Base-by-base conservation (phyloP, 768 basidiomycete genomes). In the Aureoboletus auriporus region DNA sequence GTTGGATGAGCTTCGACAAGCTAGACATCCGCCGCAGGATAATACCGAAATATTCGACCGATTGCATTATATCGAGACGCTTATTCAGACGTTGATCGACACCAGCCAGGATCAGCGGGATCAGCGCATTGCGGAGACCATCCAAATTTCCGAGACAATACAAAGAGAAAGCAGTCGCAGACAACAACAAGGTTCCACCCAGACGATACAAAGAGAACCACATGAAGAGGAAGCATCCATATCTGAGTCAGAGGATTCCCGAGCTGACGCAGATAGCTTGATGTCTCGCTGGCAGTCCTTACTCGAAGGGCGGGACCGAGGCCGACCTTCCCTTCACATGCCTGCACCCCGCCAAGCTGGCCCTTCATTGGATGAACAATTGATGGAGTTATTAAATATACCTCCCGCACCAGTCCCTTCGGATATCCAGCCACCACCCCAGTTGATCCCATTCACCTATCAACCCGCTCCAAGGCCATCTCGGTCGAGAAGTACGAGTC, bases 381-480 rank as follows among this genome's bases (percentile, higher is more conserved):
- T 88, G 5, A 77, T 81, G 49, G 80, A 83, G 8, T 73, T 87
- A 30, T 56, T 88, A 26, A 74, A 76, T n/a, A 60, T 78, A 10
- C 71, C 69, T 8, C 68, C 72, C 13, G 65, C 68, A 17, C 63
- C 71, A 1, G 64, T 71, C 6, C 69, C 69, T 13, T 65, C 68
- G 7, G 66, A 68, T 12, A 69, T 77, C 13, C 69, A 75, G 40
- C 67, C 64, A 2, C 77, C 84, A 11, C 84, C 85, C 0, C 64
- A 71, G 5, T 58, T 86, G 6, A 70, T 76, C 0, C 79, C 79
- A 0, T 77, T 86, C 46, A 63, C 66, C 11, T 83, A 80, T 56
- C 75, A 78, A 35, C 79, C 80, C 12, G 67, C 71, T 7, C 71
- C 74, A 7, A 57, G 68, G 39, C 60, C 60, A 14, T 46, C 66